A percentile compares a stretch with the other conserved stretches of the same genome.
Evolutionary conservation across 495 filamentous ascomycete species (phyloP).

Genomic region (Schizothecium vesticola): DNA sequence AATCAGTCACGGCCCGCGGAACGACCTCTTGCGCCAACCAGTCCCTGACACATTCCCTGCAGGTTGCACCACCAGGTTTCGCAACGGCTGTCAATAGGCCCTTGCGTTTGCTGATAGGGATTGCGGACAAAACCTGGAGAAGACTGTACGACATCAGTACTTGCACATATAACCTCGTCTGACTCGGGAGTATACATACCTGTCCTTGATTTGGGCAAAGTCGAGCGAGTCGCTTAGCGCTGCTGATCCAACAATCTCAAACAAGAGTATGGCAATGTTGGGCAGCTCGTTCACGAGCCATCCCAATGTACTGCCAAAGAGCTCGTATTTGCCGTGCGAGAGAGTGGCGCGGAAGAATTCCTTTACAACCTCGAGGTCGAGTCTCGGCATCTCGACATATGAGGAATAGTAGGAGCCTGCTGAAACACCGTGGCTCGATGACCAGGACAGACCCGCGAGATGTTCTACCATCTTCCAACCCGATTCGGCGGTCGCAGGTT

Average conservation of each 20-base stretch:
- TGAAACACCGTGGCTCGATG: background rate
- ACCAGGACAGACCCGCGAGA: constrained; percentile 9
- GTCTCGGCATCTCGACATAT: background rate
- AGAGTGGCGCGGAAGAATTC: background rate
- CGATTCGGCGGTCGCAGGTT: background rate
- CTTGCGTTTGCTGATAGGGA: background rate
- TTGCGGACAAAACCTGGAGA: background rate
- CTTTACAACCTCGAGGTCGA: background rate
- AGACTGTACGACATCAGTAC: background rate
- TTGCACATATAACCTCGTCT: no score
- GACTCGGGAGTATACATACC: background rate
- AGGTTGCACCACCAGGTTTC: background rate
- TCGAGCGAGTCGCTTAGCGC: constrained; percentile 2
- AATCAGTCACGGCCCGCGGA: constrained; percentile 1
- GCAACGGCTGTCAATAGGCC: constrained; percentile 1
- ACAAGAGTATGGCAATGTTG: background rate
- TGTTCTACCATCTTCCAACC: constrained; percentile 3
- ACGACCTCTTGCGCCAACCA: constrained; percentile 11
- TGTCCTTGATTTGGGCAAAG: constrained; percentile 9
- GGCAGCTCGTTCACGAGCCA: constrained; percentile 1
- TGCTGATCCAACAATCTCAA: background rate
- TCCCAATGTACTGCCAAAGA: constrained; percentile 11
- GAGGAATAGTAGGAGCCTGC: background rate
- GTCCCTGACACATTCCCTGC: background rate
- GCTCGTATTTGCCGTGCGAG: constrained; percentile 5